phyloP scores from a whole-genome alignment of 2,329 filamentous ascomycete species.

The Ceratocystis diversiconidia region DNA sequence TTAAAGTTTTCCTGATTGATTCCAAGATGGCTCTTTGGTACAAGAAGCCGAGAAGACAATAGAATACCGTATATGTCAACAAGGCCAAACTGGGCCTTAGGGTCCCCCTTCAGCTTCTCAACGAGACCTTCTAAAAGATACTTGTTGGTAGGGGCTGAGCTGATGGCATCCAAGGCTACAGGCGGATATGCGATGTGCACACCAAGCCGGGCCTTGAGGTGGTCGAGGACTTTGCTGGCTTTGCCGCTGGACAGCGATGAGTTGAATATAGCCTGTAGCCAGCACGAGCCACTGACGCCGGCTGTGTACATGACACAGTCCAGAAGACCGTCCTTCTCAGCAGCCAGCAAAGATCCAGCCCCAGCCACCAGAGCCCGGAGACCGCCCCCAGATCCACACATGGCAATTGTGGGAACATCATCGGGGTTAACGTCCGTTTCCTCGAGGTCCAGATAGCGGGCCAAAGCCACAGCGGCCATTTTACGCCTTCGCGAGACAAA shows the following conservation, averaged over 20 bases:
- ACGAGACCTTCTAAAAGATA: slow-evolving; percentile 76
- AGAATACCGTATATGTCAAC: slow-evolving; percentile 88
- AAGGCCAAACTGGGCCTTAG: slow-evolving; percentile 65
- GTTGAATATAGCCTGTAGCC: slow-evolving; percentile 80
- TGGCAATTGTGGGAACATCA: slow-evolving; percentile 82
- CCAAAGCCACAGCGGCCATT: slow-evolving; percentile 58
- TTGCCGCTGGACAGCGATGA: slow-evolving; percentile 59
- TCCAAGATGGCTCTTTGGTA: slow-evolving; percentile 61
- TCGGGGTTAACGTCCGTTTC: slow-evolving; percentile 78
- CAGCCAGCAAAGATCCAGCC: slow-evolving; percentile 67
- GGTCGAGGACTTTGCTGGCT: slow-evolving; percentile 58
- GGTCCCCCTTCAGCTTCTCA: slow-evolving; percentile 78
- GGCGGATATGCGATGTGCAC: slow-evolving; percentile 91
- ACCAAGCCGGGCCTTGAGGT: slow-evolving; percentile 71
- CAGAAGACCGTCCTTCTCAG: slow-evolving; percentile 75
- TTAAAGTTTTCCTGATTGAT: slow-evolving; percentile 62
- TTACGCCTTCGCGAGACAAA: slow-evolving; percentile 57
- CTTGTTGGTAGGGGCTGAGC: slow-evolving; percentile 85
- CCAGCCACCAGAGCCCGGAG: slow-evolving; percentile 81
- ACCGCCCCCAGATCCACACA: slow-evolving; percentile 88
- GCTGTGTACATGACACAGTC: slow-evolving; percentile 92
- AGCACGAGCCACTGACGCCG: slow-evolving; percentile 90
- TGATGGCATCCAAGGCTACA: slow-evolving; percentile 62
- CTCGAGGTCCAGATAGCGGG: slow-evolving; percentile 64
- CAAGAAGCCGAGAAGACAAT: slow-evolving; percentile 67